A percentile compares a stretch with the other conserved stretches of the same genome.
These are phyloP conservation scores for Glebionis coronaria DNA, from an alignment of 129 eudicot species.

Conservation along the genomic window DNA sequence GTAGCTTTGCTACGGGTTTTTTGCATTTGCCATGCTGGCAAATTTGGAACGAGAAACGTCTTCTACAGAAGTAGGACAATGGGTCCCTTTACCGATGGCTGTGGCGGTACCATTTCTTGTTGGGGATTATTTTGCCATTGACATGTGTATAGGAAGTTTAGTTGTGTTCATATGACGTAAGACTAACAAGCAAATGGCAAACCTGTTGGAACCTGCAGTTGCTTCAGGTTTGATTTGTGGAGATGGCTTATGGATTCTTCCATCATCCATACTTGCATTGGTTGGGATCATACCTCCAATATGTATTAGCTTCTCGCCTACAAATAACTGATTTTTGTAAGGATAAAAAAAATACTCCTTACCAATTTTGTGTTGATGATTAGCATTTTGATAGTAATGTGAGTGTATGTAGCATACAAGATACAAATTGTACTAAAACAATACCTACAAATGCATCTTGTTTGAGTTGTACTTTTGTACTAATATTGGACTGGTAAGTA, in stretches of 20 bases:
- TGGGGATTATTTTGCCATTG: slow-evolving; percentile 60
- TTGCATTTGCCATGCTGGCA: slow-evolving; percentile 28
- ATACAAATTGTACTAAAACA: background rate
- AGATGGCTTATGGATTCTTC: slow-evolving; percentile 57
- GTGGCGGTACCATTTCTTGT: slow-evolving; percentile 73
- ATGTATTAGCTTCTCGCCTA: slow-evolving; percentile 60
- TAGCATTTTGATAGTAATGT: background rate
- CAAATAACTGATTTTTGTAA: background rate
- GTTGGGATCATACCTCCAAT: slow-evolving; percentile 48
- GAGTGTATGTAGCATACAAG: background rate
- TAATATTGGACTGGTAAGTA: background rate
- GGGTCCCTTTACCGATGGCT: slow-evolving; percentile 55
- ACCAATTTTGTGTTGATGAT: background rate
- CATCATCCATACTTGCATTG: slow-evolving; percentile 48
- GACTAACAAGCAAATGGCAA: slow-evolving; percentile 39
- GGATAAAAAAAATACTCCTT: background rate
- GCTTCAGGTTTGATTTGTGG: slow-evolving; percentile 77
- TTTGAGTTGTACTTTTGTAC: background rate
- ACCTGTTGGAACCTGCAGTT: slow-evolving; percentile 43
- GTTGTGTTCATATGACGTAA: slow-evolving; percentile 44
- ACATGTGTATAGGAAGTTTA: slow-evolving; percentile 67
- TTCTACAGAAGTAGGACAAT: too few relatives aligned
- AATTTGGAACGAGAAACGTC: slow-evolving; percentile 18
- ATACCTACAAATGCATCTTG: slow-evolving; percentile 13
- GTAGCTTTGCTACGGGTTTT: slow-evolving; percentile 29